Conservation (phyloP, 495 filamentous ascomycete genomes). For the Penicillium ochrochloron region DNA sequence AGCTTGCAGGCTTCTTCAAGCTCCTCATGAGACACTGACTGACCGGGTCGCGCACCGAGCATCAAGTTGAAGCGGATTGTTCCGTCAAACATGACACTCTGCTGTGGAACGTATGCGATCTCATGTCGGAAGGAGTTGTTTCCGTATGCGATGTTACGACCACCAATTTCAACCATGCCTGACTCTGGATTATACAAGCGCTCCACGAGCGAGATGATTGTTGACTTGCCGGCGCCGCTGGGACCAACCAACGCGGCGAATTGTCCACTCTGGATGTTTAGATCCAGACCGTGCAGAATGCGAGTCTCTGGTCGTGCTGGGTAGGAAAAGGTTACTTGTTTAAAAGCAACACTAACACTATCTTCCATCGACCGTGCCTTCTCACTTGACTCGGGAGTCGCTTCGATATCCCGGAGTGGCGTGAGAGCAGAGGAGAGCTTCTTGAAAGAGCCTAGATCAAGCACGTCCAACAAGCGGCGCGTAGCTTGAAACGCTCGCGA, state of each 20-base stretch:
- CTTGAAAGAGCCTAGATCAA: conserved; percentile 16
- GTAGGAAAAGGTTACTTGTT: conserved; percentile 48
- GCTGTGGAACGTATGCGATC: conserved; percentile 57
- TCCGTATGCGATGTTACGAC: conserved; percentile 42
- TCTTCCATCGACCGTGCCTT: neutral
- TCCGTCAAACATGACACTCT: conserved; percentile 55
- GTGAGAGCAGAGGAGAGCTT: conserved; percentile 15
- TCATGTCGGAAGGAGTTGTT: conserved; percentile 45
- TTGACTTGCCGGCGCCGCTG: conserved; percentile 75
- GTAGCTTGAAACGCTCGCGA: conserved; percentile 15
- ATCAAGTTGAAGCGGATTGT: conserved; percentile 54
- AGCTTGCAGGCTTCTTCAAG: conserved; percentile 57
- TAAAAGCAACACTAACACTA: neutral
- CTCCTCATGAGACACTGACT: conserved; percentile 48
- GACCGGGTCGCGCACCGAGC: conserved; percentile 47
- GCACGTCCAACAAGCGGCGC: conserved; percentile 12
- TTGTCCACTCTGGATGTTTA: conserved; percentile 55
- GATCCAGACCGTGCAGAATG: conserved; percentile 50
- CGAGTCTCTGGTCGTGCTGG: conserved; percentile 51
- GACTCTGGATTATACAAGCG: conserved; percentile 61
- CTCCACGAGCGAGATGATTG: conserved; percentile 66
- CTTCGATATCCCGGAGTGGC: neutral
- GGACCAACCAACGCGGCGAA: conserved; percentile 73
- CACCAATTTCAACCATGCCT: conserved; percentile 44
- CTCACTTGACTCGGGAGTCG: neutral